phyloP scores from a whole-genome alignment of 202 grass and related monocot genomes.

The Musa balbisiana region DNA sequence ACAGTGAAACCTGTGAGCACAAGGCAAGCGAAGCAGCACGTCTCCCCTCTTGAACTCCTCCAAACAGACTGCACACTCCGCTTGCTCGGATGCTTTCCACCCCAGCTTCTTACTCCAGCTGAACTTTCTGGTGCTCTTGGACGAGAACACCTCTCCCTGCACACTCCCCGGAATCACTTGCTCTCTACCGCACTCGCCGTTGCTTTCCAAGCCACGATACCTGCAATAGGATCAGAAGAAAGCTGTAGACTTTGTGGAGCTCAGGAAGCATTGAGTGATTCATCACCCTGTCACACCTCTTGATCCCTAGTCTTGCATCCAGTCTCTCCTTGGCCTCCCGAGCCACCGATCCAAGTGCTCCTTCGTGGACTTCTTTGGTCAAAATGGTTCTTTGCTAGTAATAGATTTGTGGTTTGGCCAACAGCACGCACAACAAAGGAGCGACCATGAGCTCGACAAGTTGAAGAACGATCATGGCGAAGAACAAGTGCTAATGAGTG shows the following conservation, averaged over 20 bases:
- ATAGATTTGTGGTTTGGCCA: too few species aligned
- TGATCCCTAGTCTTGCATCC: slow-evolving; percentile 19
- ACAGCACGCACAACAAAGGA: too few species aligned
- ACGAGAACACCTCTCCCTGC: slow-evolving; percentile 13
- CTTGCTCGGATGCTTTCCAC: slow-evolving; percentile 3
- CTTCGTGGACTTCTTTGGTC: slow-evolving; percentile 5
- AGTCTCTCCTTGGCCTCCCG: slow-evolving; percentile 25
- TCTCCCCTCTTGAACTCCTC: slow-evolving; percentile 17
- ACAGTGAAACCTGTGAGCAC: slow-evolving; percentile 20
- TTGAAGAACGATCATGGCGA: background rate
- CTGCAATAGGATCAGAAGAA: background rate
- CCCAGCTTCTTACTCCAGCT: slow-evolving; percentile 10
- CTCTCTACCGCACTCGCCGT: background rate
- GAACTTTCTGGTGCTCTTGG: background rate
- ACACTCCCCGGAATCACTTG: background rate
- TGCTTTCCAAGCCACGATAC: slow-evolving; percentile 1
- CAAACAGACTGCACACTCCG: slow-evolving; percentile 14
- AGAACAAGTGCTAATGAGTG: too few species aligned
- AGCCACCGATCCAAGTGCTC: slow-evolving; percentile 2
- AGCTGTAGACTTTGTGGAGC: too few species aligned
- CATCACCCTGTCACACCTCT: background rate
- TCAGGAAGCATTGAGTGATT: too few species aligned
- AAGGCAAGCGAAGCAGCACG: slow-evolving; percentile 9
- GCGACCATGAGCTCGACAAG: too few species aligned
- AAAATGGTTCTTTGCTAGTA: slow-evolving; percentile 6